Conservation (phyloP, 345 rosid species). For the Erysimum cheiranthoides region DNA sequence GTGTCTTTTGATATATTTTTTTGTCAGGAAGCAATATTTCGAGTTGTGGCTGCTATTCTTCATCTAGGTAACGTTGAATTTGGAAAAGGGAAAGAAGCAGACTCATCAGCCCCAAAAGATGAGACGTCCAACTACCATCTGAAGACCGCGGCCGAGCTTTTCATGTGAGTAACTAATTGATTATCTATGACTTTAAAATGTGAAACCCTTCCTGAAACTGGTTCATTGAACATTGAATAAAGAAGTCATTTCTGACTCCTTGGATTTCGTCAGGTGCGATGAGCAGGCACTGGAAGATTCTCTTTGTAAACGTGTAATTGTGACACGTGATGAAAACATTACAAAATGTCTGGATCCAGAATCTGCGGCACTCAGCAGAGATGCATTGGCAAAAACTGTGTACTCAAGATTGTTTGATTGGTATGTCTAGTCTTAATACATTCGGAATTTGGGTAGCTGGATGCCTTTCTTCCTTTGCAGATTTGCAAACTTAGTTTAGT, state of each 20-base stretch:
- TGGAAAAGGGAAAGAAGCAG: slow-evolving; percentile 82
- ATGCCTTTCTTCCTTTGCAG: slow-evolving; percentile 11
- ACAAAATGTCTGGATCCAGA: slow-evolving; percentile 94
- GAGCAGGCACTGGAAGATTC: slow-evolving; percentile 87
- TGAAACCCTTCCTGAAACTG: slow-evolving; percentile 23
- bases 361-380: slow-evolving; percentile 86
- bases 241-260: slow-evolving; percentile 35
- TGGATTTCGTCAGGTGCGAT: slow-evolving; percentile 74
- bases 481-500: slow-evolving; percentile 1
- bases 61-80: slow-evolving; percentile 97
- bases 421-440: slow-evolving; percentile 50
- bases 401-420: slow-evolving; percentile 97
- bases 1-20: slow-evolving; percentile 24
- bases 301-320: slow-evolving; percentile 93
- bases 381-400: slow-evolving; percentile 92
- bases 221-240: slow-evolving; percentile 20
- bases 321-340: slow-evolving; percentile 91
- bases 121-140: slow-evolving; percentile 85
- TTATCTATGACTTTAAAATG: slow-evolving; percentile 29
- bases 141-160: slow-evolving; percentile 87
- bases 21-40: slow-evolving; percentile 84
- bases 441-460: slow-evolving; percentile 17
- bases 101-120: slow-evolving; percentile 94
- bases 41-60: slow-evolving; percentile 92
- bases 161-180: slow-evolving; percentile 57